Evolutionary conservation across 2,329 filamentous ascomycete species (phyloP), one percentile per base, ranked within the genome.

Genomic region (Neurospora crassa): DNA sequence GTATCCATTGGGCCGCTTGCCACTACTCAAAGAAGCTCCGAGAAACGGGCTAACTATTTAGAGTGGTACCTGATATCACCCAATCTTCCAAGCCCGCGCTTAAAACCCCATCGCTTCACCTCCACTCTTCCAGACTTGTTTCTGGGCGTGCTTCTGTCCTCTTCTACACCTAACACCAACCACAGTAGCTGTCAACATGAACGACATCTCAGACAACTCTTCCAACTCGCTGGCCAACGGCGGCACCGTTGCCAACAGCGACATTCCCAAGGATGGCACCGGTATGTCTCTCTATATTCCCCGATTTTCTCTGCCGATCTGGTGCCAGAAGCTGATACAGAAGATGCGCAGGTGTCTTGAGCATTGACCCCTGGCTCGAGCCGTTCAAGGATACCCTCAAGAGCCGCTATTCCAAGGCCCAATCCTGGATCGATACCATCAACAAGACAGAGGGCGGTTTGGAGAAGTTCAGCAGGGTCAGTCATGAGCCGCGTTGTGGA

Each of bases 331-430:
- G 53, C 71, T 75, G 53, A 72, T 72, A 70, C 63, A 69, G 34
- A 72, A 63, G 24, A 63, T 63, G 53, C 37, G 53, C 79, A 97
- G 96, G 95, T 76, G 94, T 97, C 69, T 82, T 96, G 75, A 84
- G 92, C 80, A 86, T 98, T 72, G 96, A 99, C 79, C 93, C 94
- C 67, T 98, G 91, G 88, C 89, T 99, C 70, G 88, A 89, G 69
- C 95, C 96, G 5, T 97, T 96, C 85, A 88, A 89, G 77, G 92
- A 91, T 70, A 84, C 90, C 41, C 85, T 99, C 74, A 90, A 89
- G 80, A 87, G 89, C 73, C 89, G 96, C 78, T 97, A 91, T 81
- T 82, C 87, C 71, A 93, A 92, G 79, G 89, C 94, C 12, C 90
- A 96, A 77, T 84, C 92, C 72, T 98, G 95, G 96, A 92, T 97